Conservation (phyloP, 176 grass and related monocot genomes). For the Chrysopogon serrulatus region DNA sequence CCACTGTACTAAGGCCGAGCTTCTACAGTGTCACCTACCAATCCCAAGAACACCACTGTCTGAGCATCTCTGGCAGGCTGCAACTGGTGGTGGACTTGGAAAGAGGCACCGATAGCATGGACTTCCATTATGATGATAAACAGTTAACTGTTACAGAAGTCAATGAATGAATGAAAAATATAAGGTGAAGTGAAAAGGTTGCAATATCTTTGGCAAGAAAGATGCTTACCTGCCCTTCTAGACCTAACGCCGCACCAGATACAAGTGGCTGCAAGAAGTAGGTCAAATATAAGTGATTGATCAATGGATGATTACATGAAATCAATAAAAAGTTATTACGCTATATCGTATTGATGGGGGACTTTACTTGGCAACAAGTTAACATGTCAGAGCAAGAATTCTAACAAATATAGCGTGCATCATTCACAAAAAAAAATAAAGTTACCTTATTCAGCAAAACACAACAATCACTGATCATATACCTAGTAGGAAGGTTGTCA, state of each 20-base stretch:
- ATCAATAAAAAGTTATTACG: not conserved
- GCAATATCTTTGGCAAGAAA: conserved; percentile 17
- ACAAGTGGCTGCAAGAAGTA: conserved; percentile 72
- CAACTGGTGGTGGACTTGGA: conserved; percentile 74
- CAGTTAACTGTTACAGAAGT: conserved; percentile 63
- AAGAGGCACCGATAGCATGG: conserved; percentile 96
- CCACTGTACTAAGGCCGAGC: not conserved
- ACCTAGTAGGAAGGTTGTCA: conserved; percentile 85
- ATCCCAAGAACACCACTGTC: conserved; percentile 93
- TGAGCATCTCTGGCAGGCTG: conserved; percentile 91
- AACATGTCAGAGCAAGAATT: not conserved
- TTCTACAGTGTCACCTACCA: conserved; percentile 46
- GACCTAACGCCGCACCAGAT: conserved; percentile 83
- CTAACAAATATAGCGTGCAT: conserved; percentile 1
- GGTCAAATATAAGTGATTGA: not conserved
- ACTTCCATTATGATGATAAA: conserved; percentile 94
- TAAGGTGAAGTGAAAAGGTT: not conserved
- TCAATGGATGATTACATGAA: not conserved
- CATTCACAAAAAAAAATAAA: not conserved
- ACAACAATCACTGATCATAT: conserved; percentile 98
- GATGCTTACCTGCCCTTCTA: conserved; percentile 83
- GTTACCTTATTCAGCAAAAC: conserved; percentile 81
- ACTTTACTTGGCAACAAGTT: not conserved
- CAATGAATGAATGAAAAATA: conserved; percentile 26
- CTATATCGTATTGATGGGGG: not conserved